Percentiles rank a stretch among this genome's conserved stretches.
Conservation (phyloP, 352 stramenopile genomes). For the Globisporangium irregulare region DNA sequence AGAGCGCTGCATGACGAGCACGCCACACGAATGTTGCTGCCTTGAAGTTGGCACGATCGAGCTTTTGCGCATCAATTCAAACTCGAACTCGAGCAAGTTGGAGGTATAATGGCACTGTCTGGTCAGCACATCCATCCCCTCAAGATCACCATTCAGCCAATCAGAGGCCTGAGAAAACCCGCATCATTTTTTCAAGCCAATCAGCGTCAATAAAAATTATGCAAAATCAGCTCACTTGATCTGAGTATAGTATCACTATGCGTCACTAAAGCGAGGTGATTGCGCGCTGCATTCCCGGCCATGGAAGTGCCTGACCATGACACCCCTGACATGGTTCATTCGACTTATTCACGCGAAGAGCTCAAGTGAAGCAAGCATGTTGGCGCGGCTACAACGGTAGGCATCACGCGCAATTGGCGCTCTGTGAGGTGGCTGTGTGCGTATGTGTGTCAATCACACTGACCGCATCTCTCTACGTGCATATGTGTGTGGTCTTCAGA, state of each 20-base stretch:
- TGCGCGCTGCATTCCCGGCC: background rate
- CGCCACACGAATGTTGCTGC: background rate
- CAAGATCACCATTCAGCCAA: constrained; percentile 10
- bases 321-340: background rate
- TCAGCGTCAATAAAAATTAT: background rate
- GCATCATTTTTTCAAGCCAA: constrained; percentile 7
- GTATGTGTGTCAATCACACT: background rate
- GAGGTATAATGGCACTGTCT: background rate
- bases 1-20: constrained; percentile 2
- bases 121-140: background rate
- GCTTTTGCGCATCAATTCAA: background rate
- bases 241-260: background rate
- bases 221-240: background rate
- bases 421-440: background rate
- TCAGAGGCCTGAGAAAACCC: background rate
- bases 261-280: constrained; percentile 5
- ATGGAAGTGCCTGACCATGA: background rate
- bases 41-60: background rate
- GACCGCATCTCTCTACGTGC: background rate
- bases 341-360: background rate
- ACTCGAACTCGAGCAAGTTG: background rate
- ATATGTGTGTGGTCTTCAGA: constrained; percentile 3
- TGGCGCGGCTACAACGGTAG: constrained; percentile 9
- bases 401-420: background rate
- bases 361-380: constrained; percentile 8